These are phyloP conservation scores for Rubroboletus pulcherrimus DNA, from an alignment of 768 basidiomycete genomes.

Conservation along the genomic window DNA sequence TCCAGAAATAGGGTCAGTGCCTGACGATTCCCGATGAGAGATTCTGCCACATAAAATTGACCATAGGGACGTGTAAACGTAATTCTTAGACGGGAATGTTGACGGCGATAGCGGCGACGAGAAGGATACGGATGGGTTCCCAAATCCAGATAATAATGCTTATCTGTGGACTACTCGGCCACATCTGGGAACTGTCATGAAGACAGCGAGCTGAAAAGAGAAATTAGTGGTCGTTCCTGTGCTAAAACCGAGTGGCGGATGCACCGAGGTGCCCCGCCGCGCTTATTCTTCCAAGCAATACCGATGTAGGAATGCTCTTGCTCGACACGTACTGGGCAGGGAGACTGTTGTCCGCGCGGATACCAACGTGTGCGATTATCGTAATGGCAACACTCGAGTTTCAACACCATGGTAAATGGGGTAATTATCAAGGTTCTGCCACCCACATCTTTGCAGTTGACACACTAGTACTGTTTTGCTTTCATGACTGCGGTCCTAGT, in stretches of 20 bases:
- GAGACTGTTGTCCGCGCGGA: not conserved
- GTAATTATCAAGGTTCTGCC: not conserved
- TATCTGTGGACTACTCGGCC: no score
- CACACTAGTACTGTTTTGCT: not conserved
- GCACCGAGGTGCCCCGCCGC: not conserved
- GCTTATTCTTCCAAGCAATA: not conserved
- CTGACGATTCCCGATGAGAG: not conserved
- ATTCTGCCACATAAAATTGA: not conserved
- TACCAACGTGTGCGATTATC: not conserved
- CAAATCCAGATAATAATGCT: no score
- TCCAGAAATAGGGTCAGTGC: not conserved
- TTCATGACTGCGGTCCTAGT: no score
- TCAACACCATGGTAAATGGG: constrained; percentile 1
- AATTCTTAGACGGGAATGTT: no score
- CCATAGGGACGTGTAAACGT: not conserved
- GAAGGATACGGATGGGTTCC: no score
- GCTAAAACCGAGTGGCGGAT: not conserved
- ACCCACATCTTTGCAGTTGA: not conserved
- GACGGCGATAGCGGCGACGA: no score
- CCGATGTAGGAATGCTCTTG: not conserved
- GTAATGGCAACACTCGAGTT: constrained; percentile 15
- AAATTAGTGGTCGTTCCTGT: not conserved
- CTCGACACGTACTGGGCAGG: constrained; percentile 1
- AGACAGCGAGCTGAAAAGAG: not conserved
- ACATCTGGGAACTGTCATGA: not conserved